phyloP scores from a whole-genome alignment of 192 early-diverging fungal species.

The Lobulomyces angularis region DNA sequence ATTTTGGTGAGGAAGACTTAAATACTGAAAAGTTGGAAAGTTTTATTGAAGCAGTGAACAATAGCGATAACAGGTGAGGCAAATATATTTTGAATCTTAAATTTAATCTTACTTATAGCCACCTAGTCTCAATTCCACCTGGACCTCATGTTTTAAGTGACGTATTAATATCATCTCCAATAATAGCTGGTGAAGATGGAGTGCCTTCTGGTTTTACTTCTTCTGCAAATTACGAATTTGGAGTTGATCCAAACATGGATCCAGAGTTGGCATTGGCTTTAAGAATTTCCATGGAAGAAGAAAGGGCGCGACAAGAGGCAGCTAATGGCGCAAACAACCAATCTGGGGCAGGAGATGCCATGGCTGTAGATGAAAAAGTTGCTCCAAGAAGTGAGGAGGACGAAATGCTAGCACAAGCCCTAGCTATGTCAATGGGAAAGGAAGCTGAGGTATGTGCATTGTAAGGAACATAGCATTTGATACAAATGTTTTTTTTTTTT shows the following conservation, averaged over 20 bases:
- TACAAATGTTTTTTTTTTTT: not conserved
- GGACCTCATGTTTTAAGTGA: conserved; percentile 88
- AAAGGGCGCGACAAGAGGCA: conserved; percentile 76
- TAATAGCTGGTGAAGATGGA: conserved; percentile 74
- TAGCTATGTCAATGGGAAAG: conserved; percentile 55
- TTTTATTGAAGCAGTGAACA: conserved; percentile 82
- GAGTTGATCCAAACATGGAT: conserved; percentile 85
- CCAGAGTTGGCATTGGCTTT: conserved; percentile 88
- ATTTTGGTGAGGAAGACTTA: conserved; percentile 83
- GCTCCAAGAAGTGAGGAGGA: conserved; percentile 29
- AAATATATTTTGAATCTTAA: not conserved
- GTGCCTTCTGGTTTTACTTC: conserved; percentile 50
- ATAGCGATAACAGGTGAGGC: conserved; percentile 72
- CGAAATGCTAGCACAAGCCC: conserved; percentile 50
- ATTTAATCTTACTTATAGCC: conserved; percentile 31
- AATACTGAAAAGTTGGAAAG: conserved; percentile 85
- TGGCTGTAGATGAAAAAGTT: conserved; percentile 24
- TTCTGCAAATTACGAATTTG: conserved; percentile 76
- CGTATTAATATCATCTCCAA: conserved; percentile 71
- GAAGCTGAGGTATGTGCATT: conserved; percentile 8
- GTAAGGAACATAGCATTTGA: too few species aligned
- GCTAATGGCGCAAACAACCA: conserved; percentile 7
- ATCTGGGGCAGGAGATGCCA: conserved; percentile 12
- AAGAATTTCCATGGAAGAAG: conserved; percentile 93
- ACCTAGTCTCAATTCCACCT: conserved; percentile 83